phyloP scores from a whole-genome alignment of 2,329 filamentous ascomycete species.

The Aspergillus tanneri region DNA sequence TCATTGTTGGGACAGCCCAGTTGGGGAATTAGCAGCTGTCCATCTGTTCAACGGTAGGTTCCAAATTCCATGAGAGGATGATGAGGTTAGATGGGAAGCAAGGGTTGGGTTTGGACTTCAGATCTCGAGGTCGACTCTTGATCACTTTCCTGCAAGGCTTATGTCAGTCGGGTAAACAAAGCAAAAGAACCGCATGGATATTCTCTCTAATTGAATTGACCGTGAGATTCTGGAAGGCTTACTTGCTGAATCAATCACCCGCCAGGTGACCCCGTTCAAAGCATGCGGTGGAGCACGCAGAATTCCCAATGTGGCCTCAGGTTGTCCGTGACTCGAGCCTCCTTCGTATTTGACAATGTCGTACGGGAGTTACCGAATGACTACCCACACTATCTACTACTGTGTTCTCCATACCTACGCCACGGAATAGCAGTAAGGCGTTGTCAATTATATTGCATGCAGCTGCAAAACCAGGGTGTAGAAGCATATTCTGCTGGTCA shows the following conservation, averaged over 20 bases:
- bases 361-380: conserved; percentile 6
- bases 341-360: conserved; percentile 1
- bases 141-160: too few species aligned
- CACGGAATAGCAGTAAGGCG: conserved; percentile 4
- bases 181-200: too few species aligned
- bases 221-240: too few species aligned
- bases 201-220: too few species aligned
- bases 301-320: neutral
- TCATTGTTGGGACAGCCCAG: neutral
- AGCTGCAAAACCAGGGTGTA: conserved; percentile 13
- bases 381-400: neutral
- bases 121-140: too few species aligned
- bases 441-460: conserved; percentile 17
- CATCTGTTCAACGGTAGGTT: neutral
- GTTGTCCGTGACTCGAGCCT: neutral
- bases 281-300: neutral
- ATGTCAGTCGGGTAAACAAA: too few species aligned
- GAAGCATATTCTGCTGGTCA: conserved; percentile 14
- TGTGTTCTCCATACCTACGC: neutral
- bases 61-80: too few species aligned
- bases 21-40: neutral
- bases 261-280: too few species aligned
- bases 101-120: too few species aligned
- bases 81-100: too few species aligned
- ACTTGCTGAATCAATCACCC: too few species aligned